A percentile compares a stretch with the other conserved stretches of the same genome.
Conservation (phyloP, 2,329 filamentous ascomycete genomes). For the Anthostomella pinea region DNA sequence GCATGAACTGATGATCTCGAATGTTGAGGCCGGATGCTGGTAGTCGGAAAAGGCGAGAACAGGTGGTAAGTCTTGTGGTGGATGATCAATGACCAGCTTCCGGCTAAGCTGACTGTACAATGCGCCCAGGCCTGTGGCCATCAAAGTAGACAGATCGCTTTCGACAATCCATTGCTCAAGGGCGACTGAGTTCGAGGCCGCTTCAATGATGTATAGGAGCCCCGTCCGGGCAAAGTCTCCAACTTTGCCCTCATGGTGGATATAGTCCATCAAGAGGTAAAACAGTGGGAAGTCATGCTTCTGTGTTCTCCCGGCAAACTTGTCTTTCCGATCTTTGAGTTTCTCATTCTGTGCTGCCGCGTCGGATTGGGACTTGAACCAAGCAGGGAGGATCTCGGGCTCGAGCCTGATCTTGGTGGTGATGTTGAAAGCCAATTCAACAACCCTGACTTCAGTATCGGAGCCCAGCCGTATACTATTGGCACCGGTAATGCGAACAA, state of each 20-base stretch:
- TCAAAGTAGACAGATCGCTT: slow-evolving; percentile 91
- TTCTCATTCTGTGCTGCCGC: slow-evolving; percentile 34
- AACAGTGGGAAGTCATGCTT: slow-evolving; percentile 94
- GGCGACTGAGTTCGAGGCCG: slow-evolving; percentile 75
- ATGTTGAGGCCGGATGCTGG: slow-evolving; percentile 64
- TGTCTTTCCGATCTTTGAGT: slow-evolving; percentile 51
- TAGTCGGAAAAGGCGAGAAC: slow-evolving; percentile 90
- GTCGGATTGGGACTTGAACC: slow-evolving; percentile 69
- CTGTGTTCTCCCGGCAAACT: slow-evolving; percentile 80
- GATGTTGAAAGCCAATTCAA: slow-evolving; percentile 93
- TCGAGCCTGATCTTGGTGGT: slow-evolving; percentile 93
- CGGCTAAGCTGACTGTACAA: slow-evolving; percentile 65
- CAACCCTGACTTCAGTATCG: slow-evolving; percentile 83
- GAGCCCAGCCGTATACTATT: slow-evolving; percentile 71
- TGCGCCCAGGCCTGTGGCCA: slow-evolving; percentile 92
- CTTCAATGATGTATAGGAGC: slow-evolving; percentile 91
- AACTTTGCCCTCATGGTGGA: slow-evolving; percentile 90
- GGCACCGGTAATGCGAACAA: slow-evolving; percentile 73
- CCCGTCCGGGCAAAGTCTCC: slow-evolving; percentile 96
- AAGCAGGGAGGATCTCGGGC: slow-evolving; percentile 80
- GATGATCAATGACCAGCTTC: slow-evolving; percentile 78
- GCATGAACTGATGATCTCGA: slow-evolving; percentile 71
- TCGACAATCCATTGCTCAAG: slow-evolving; percentile 97
- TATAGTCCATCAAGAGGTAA: slow-evolving; percentile 93
- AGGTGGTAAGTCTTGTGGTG: slow-evolving; percentile 71